A percentile compares a stretch with the other conserved stretches of the same genome.
Evolutionary conservation across 805 yeast species (phyloP).

Genomic region (Candida boidinii): DNA sequence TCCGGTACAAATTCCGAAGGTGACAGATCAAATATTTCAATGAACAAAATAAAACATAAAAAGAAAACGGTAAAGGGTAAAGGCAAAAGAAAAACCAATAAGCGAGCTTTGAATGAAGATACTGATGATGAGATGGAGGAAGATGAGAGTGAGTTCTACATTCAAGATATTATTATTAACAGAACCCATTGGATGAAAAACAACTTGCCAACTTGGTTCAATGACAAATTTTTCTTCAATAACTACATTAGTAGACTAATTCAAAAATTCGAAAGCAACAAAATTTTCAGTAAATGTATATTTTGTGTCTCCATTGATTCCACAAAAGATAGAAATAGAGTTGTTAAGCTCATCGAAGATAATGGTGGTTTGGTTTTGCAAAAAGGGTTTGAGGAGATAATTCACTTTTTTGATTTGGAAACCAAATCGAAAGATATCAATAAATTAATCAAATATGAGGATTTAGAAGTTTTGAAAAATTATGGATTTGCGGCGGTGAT

Average conservation of each 20-base stretch:
- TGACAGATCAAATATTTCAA: constrained; percentile 2
- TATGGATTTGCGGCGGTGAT: constrained; percentile 58
- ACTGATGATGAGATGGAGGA: constrained; percentile 11
- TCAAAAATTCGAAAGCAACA: not conserved
- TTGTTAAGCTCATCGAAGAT: not conserved
- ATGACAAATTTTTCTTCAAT: constrained; percentile 6
- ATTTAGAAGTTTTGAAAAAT: constrained; percentile 3
- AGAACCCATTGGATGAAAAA: constrained; percentile 25
- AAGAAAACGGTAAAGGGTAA: no score
- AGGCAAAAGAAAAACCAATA: not conserved
- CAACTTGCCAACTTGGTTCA: constrained; percentile 8
- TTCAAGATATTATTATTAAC: constrained; percentile 24
- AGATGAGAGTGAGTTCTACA: constrained; percentile 11
- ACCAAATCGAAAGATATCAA: not conserved
- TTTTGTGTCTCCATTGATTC: constrained; percentile 1
- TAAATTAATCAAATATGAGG: not conserved
- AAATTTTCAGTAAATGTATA: not conserved
- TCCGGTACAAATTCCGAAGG: constrained; percentile 12
- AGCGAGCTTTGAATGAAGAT: constrained; percentile 17
- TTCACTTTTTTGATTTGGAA: not conserved
- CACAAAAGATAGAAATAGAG: not conserved
- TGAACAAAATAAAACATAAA: not conserved
- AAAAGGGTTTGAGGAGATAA: not conserved
- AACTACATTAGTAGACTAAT: not conserved
- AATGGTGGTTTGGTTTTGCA: not conserved